These are phyloP conservation scores for Samsoniella hepiali DNA, from an alignment of 2,329 filamentous ascomycete species.

Conservation along the genomic window DNA sequence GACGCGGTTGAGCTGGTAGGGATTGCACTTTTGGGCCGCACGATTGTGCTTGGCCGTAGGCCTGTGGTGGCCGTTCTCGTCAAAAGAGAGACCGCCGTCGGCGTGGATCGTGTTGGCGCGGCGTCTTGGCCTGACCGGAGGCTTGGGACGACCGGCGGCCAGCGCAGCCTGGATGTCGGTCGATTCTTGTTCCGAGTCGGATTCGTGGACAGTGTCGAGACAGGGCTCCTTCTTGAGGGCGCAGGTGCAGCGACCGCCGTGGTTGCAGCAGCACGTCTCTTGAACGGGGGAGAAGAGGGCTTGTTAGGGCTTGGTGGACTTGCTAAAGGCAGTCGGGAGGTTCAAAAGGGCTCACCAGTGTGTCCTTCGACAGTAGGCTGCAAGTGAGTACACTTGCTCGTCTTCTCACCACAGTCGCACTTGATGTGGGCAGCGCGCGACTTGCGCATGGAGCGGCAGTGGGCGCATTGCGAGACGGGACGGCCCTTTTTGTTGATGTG, in stretches of 20 bases:
- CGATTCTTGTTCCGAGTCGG: conserved; percentile 53
- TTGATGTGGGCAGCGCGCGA: conserved; percentile 91
- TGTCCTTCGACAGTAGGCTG: conserved; percentile 56
- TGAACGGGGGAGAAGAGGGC: conserved; percentile 23
- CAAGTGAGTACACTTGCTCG: conserved; percentile 64
- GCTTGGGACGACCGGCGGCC: conserved; percentile 38
- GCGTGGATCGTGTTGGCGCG: conserved; percentile 62
- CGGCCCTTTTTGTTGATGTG: conserved; percentile 98
- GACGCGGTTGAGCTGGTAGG: conserved; percentile 58
- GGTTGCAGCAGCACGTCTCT: conserved; percentile 69
- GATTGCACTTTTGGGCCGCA: conserved; percentile 58
- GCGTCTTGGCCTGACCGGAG: conserved; percentile 43
- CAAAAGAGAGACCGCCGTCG: conserved; percentile 56
- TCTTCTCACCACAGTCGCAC: conserved; percentile 95
- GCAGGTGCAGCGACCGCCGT: conserved; percentile 65
- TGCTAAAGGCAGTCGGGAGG: not conserved
- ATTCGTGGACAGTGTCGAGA: conserved; percentile 63
- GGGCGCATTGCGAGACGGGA: conserved; percentile 94
- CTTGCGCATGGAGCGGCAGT: conserved; percentile 95
- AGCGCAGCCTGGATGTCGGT: conserved; percentile 28
- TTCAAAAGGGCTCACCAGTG: conserved; percentile 47
- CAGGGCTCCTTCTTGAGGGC: conserved; percentile 58
- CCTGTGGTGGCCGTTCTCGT: conserved; percentile 63
- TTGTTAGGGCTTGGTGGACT: conserved; percentile 4
- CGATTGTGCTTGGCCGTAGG: conserved; percentile 59